Conservation (phyloP, 2,329 filamentous ascomycete genomes). For the Domatiomyces globalis region DNA sequence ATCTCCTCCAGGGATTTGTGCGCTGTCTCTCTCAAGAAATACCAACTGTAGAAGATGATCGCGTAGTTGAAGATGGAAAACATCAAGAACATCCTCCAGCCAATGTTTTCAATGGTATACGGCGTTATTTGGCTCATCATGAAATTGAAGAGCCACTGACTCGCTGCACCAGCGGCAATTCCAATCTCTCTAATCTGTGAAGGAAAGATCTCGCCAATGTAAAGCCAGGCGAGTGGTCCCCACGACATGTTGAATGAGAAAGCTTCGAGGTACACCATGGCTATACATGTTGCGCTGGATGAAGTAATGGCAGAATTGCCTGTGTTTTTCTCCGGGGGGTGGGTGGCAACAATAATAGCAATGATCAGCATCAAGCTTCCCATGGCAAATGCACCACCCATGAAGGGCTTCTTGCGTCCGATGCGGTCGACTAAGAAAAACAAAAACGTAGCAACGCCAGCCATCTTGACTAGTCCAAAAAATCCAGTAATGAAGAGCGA, state of each 20-base stretch:
- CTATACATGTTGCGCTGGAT: conserved; percentile 34
- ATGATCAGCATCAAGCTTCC: conserved; percentile 40
- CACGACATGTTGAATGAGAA: conserved; percentile 29
- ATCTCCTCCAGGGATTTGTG: conserved; percentile 34
- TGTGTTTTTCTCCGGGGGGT: conserved; percentile 25
- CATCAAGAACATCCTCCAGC: conserved; percentile 38
- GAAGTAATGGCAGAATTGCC: conserved; percentile 19
- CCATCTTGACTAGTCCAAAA: conserved; percentile 40
- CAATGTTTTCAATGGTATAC: conserved; percentile 32
- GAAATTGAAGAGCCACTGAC: conserved; percentile 31
- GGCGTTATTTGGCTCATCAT: conserved; percentile 29
- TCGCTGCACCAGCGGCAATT: conserved; percentile 26
- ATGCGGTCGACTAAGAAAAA: conserved; percentile 37
- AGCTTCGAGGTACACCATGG: conserved; percentile 39
- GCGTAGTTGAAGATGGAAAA: conserved; percentile 37
- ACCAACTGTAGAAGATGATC: conserved; percentile 31
- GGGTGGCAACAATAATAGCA: conserved; percentile 33
- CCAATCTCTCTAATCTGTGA: conserved; percentile 28
- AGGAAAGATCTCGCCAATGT: conserved; percentile 26
- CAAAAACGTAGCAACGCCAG: conserved; percentile 34
- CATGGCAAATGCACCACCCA: conserved; percentile 37
- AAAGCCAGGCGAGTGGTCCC: conserved; percentile 27
- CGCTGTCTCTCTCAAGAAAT: conserved; percentile 30
- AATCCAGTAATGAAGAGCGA: conserved; percentile 38
- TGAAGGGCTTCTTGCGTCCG: conserved; percentile 36